A percentile compares a stretch with the other conserved stretches of the same genome.
Conservation (phyloP, 2,329 filamentous ascomycete species). For the Diaporthe caulivora region DNA sequence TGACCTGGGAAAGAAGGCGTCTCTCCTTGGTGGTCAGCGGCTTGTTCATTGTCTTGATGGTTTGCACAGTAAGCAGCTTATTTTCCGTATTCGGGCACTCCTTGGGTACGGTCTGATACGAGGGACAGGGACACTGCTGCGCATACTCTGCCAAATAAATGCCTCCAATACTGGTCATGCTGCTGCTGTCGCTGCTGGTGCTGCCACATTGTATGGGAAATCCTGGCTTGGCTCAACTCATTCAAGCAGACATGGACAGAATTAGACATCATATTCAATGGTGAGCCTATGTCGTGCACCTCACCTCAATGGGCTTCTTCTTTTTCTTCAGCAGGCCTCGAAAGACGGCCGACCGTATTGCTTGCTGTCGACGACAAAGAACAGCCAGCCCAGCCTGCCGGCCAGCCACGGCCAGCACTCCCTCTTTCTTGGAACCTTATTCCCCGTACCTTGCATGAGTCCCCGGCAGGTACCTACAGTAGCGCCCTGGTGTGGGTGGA, state of each 20-base stretch:
- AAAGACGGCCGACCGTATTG: neutral
- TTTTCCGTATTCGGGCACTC: constrained; percentile 16
- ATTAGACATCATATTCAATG: neutral
- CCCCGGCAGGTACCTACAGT: constrained; percentile 5
- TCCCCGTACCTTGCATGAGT: constrained; percentile 35
- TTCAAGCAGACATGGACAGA: neutral
- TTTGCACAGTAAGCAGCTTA: constrained; percentile 10
- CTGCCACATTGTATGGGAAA: neutral
- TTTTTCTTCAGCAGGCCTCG: neutral
- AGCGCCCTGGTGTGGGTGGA: neutral
- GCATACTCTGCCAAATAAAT: no score
- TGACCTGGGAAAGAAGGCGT: neutral
- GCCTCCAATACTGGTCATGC: neutral
- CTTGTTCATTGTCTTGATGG: constrained; percentile 4
- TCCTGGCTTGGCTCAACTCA: constrained; percentile 21
- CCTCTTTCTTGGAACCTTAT: neutral
- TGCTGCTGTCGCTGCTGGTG: no score
- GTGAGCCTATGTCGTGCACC: neutral
- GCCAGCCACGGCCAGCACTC: constrained; percentile 14
- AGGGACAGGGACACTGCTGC: neutral
- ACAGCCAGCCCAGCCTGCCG: no score
- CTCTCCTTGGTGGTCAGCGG: neutral
- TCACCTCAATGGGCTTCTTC: constrained; percentile 8
- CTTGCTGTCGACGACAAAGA: constrained; percentile 8
- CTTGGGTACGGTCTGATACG: constrained; percentile 23